phyloP scores from a whole-genome alignment of 441 rosid genomes.

The Adansonia rubrostipa region DNA sequence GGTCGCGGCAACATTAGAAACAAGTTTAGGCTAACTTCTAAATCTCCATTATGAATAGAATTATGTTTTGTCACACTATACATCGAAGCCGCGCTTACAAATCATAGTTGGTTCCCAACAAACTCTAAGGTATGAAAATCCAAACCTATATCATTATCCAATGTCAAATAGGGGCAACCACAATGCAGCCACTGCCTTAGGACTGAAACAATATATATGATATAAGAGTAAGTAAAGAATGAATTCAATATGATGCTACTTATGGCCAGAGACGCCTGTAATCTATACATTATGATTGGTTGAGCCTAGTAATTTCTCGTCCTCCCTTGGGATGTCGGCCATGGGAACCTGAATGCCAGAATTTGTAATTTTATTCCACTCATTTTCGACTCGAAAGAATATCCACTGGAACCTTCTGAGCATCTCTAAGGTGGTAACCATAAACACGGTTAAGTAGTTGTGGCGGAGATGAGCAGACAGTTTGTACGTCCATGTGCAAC shows the following conservation, averaged over 20 bases:
- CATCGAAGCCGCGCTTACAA: neutral
- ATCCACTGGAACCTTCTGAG: slow-evolving; percentile 70
- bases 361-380: slow-evolving; percentile 67
- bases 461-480: slow-evolving; percentile 72
- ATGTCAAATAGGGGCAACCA: neutral
- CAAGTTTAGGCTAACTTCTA: neutral
- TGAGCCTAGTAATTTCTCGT: slow-evolving; percentile 38
- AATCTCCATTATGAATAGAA: neutral
- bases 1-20: neutral
- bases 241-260: slow-evolving; percentile 26
- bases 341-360: slow-evolving; percentile 46
- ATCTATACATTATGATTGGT: slow-evolving; percentile 45
- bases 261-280: neutral
- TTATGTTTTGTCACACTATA: slow-evolving; percentile 8
- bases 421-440: slow-evolving; percentile 56
- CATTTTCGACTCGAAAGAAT: slow-evolving; percentile 74
- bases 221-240: slow-evolving; percentile 27
- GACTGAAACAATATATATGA: slow-evolving; percentile 12
- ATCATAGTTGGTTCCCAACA: neutral
- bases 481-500: slow-evolving; percentile 73
- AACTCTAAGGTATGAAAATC: neutral
- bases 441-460: slow-evolving; percentile 59
- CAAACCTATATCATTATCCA: neutral
- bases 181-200: neutral
- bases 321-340: slow-evolving; percentile 52